Evolutionary conservation across 2,329 filamentous ascomycete genomes (phyloP), one percentile per base, ranked within the genome.

Genomic region (Monosporascus sp.): DNA sequence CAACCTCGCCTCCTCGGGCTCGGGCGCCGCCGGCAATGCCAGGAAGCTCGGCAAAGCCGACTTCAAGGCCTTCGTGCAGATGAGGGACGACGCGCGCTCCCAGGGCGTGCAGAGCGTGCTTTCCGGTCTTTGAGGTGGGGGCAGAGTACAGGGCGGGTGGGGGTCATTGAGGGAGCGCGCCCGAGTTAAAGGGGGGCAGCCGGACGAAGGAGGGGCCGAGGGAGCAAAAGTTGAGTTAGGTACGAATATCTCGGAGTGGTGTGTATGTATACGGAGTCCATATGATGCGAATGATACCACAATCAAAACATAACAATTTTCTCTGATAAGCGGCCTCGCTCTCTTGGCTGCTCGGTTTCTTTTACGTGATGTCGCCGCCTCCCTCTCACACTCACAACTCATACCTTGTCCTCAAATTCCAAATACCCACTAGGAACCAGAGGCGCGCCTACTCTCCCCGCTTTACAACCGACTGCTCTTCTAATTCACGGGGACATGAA

Each of bases 41-140:
- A 82, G 78, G 65, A 84, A 79, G 68, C 71, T 83, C 64, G 78
- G 74, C 56, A 88, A 85, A 75, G 77, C 82, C 24, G 87, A 89
- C 66, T 86, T 97, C 68, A 87, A 89, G 73, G 85, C 87, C 2
- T 97, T 93, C 79, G 86, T 97, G 55, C 79, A 89, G 68, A 86
- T 84, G 72, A 80, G 93, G 56, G 93, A 97, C 68, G 93, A 97
- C 72, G 87, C 86, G 27, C 83, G 84, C 56, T 91, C 82, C 58
- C 81, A 87, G 22, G 91, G 89, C 1, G 88, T 97, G 63, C 91
- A 96, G 74, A 85, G 87, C 67, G 88, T 94, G 49, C 74, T 97
- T 65, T 86, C 85, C 62, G 79, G 82, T 49, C 68, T 92, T 58
- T 80, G 58, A 65, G 31, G 31, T 35, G 11, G 11, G 11, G 9